A percentile compares a stretch with the other conserved stretches of the same genome.
Evolutionary conservation across 1,139 yeast genomes (phyloP).

Genomic region (Magnusiomyces paraingens): DNA sequence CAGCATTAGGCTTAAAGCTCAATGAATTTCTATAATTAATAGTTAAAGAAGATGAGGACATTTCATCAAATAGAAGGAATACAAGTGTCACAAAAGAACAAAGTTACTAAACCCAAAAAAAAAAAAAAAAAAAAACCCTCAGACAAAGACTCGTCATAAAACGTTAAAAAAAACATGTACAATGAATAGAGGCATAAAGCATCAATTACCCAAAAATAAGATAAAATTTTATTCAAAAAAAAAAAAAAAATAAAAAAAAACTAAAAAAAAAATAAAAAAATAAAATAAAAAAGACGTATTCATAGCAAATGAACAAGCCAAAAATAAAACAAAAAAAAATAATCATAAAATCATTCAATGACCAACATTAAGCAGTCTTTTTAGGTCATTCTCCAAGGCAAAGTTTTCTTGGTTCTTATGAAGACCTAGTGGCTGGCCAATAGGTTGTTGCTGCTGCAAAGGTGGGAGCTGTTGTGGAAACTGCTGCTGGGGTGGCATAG

Average conservation of each 20-base stretch:
- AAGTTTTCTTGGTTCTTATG: neutral
- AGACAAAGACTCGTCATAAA: too few relatives aligned
- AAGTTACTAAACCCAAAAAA: too few relatives aligned
- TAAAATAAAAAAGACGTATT: neutral
- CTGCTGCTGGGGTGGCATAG: neutral
- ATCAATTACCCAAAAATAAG: neutral
- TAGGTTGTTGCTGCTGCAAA: neutral
- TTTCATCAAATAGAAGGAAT: too few relatives aligned
- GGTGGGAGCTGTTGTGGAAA: neutral
- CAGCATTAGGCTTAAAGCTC: too few relatives aligned
- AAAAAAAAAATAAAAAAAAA: conserved; percentile 9
- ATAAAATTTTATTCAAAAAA: neutral
- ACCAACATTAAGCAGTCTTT: conserved; percentile 1
- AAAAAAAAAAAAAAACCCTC: too few relatives aligned
- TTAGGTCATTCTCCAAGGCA: conserved; percentile 2
- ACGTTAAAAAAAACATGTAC: neutral
- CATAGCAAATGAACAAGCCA: conserved; percentile 3
- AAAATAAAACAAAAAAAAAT: conserved; percentile 4
- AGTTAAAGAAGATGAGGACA: too few relatives aligned
- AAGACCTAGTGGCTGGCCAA: neutral
- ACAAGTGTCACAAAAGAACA: too few relatives aligned
- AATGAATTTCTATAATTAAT: too few relatives aligned
- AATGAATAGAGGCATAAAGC: neutral
- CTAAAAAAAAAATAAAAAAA: conserved; percentile 8
- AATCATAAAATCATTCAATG: neutral